phyloP scores from a whole-genome alignment of 2,329 filamentous ascomycete genomes.

The Grosmannia huntii region DNA sequence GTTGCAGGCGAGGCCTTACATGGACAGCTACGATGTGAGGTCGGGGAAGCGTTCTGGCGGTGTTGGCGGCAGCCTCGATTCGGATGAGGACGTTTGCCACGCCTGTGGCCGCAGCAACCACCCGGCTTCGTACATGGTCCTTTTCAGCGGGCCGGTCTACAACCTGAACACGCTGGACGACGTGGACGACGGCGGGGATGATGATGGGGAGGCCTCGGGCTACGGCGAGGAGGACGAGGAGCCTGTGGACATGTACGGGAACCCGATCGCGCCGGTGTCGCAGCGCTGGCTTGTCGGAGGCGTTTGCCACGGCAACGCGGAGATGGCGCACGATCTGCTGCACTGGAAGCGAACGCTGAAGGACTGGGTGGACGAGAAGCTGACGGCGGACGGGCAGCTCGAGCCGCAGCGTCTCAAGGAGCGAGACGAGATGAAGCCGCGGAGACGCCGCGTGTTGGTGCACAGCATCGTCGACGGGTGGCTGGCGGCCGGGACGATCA shows the following conservation, averaged over 20 bases:
- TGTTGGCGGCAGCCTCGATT: neutral
- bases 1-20: conserved; percentile 51
- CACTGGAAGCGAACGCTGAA: conserved; percentile 71
- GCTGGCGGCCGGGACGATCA: conserved; percentile 45
- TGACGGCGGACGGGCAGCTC: conserved; percentile 46
- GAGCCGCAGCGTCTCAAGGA: conserved; percentile 43
- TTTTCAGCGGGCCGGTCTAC: conserved; percentile 55
- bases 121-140: conserved; percentile 50
- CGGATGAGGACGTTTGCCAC: conserved; percentile 39
- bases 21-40: conserved; percentile 35
- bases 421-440: conserved; percentile 47
- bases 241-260: conserved; percentile 26
- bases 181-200: conserved; percentile 30
- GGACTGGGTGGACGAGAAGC: conserved; percentile 52
- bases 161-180: conserved; percentile 52
- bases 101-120: conserved; percentile 60
- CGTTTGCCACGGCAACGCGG: conserved; percentile 37
- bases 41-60: conserved; percentile 7
- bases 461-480: conserved; percentile 53
- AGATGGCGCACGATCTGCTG: conserved; percentile 56
- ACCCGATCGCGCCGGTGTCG: conserved; percentile 20
- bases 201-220: conserved; percentile 17
- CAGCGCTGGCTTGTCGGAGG: conserved; percentile 28
- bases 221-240: conserved; percentile 26
- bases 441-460: conserved; percentile 45